These are phyloP conservation scores for Coemansia asiatica DNA, from an alignment of 192 early-diverging fungal genomes.

Conservation along the genomic window DNA sequence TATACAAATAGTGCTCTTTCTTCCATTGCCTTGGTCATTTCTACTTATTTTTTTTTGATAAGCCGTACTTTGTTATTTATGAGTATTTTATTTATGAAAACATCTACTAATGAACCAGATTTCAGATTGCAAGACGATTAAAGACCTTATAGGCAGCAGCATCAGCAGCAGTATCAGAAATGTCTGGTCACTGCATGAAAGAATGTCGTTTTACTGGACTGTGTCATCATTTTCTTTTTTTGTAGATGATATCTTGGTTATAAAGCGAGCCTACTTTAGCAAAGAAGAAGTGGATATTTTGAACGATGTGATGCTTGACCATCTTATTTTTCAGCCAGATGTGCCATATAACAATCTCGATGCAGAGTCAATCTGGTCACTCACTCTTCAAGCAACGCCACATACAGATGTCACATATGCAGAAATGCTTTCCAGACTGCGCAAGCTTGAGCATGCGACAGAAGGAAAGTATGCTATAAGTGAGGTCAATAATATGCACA, in stretches of 20 bases:
- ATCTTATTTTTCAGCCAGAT: neutral
- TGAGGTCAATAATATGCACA: constrained; percentile 4
- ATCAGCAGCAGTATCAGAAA: neutral
- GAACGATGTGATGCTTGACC: constrained; percentile 5
- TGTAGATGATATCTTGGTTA: neutral
- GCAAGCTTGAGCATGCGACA: neutral
- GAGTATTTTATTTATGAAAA: neutral
- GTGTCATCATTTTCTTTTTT: neutral
- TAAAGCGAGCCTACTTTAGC: constrained; percentile 1
- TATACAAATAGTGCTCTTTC: neutral
- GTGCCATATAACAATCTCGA: constrained; percentile 12
- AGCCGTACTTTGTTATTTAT: no score
- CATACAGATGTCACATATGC: neutral
- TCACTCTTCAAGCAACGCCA: neutral
- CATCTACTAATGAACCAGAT: neutral
- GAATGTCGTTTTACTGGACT: neutral
- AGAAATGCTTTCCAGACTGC: constrained; percentile 5
- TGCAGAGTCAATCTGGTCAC: constrained; percentile 9
- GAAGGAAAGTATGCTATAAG: neutral
- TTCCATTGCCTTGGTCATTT: neutral
- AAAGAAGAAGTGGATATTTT: neutral
- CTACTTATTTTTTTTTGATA: neutral
- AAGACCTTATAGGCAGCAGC: neutral
- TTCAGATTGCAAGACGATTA: neutral
- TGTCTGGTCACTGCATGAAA: constrained; percentile 1